A percentile compares a stretch with the other conserved stretches of the same genome.
Conservation (phyloP, 2,329 filamentous ascomycete species). For the Talaromyces sp. region DNA sequence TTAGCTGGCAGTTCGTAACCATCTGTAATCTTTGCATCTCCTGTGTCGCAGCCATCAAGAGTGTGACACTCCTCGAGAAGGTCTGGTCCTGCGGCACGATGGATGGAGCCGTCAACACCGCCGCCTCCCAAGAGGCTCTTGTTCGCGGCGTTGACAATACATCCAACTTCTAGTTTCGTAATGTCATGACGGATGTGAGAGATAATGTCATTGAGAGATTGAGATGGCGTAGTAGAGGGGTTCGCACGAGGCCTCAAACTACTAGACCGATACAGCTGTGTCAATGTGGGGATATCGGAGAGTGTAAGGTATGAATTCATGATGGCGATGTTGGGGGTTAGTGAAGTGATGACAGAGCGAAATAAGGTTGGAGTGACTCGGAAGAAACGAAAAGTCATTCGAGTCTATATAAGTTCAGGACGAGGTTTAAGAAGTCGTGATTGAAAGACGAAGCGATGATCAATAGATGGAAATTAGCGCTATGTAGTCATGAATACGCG, state of each 20-base stretch:
- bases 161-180: conserved; percentile 69
- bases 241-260: conserved; percentile 36
- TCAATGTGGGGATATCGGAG: conserved; percentile 38
- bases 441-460: neutral
- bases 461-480: neutral
- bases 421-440: neutral
- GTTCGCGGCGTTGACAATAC: conserved; percentile 94
- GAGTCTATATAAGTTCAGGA: neutral
- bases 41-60: conserved; percentile 69
- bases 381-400: neutral
- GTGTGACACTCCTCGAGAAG: conserved; percentile 67
- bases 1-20: conserved; percentile 71
- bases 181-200: conserved; percentile 72
- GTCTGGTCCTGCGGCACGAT: conserved; percentile 67
- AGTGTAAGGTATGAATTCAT: conserved; percentile 18
- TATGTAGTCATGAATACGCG: neutral
- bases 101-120: conserved; percentile 88
- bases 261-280: conserved; percentile 59
- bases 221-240: conserved; percentile 37
- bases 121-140: conserved; percentile 71
- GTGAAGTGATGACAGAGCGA: neutral
- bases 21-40: conserved; percentile 74
- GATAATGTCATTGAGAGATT: conserved; percentile 50
- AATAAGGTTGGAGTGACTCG: neutral
- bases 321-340: neutral